These are phyloP conservation scores for Brasilioporus rufonigricans DNA, from an alignment of 768 basidiomycete species.

Conservation along the genomic window DNA sequence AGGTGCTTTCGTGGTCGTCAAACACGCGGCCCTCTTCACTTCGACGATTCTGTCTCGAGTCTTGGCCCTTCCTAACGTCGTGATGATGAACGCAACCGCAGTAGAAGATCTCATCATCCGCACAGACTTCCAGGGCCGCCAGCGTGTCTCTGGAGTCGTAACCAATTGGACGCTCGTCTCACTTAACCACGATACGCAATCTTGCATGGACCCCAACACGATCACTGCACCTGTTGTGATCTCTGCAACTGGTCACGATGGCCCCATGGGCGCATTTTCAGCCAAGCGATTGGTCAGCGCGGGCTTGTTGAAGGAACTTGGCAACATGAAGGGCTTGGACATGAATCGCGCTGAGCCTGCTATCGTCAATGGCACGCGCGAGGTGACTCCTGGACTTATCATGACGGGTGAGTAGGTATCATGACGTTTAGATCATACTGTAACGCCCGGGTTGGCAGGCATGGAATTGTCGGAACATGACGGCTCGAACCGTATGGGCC, in stretches of 20 bases:
- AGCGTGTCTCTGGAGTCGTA: slow-evolving; percentile 53
- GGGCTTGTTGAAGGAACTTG: slow-evolving; percentile 69
- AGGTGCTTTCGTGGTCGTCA: slow-evolving; percentile 74
- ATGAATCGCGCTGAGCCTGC: slow-evolving; percentile 82
- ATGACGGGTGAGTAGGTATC: slow-evolving; percentile 54
- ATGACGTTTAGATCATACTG: background rate
- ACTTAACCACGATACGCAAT: slow-evolving; percentile 71
- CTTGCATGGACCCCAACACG: slow-evolving; percentile 76
- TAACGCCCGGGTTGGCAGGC: slow-evolving; percentile 38
- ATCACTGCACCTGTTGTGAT: slow-evolving; percentile 77
- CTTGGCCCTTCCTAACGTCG: slow-evolving; percentile 67
- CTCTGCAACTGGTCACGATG: slow-evolving; percentile 75
- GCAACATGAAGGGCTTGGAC: slow-evolving; percentile 78
- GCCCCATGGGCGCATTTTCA: slow-evolving; percentile 78
- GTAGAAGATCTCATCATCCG: slow-evolving; percentile 79
- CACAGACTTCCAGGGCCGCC: slow-evolving; percentile 42
- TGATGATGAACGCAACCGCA: slow-evolving; percentile 75
- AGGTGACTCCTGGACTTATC: slow-evolving; percentile 72
- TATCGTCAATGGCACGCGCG: slow-evolving; percentile 75
- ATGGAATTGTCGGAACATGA: slow-evolving; percentile 86
- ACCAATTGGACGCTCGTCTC: slow-evolving; percentile 52
- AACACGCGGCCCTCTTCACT: slow-evolving; percentile 81
- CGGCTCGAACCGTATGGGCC: slow-evolving; percentile 74
- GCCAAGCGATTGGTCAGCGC: slow-evolving; percentile 77
- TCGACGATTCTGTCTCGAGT: slow-evolving; percentile 71